These are phyloP conservation scores for Colletotrichum orchidophilum DNA, from an alignment of 2,329 filamentous ascomycete genomes.

Conservation along the genomic window DNA sequence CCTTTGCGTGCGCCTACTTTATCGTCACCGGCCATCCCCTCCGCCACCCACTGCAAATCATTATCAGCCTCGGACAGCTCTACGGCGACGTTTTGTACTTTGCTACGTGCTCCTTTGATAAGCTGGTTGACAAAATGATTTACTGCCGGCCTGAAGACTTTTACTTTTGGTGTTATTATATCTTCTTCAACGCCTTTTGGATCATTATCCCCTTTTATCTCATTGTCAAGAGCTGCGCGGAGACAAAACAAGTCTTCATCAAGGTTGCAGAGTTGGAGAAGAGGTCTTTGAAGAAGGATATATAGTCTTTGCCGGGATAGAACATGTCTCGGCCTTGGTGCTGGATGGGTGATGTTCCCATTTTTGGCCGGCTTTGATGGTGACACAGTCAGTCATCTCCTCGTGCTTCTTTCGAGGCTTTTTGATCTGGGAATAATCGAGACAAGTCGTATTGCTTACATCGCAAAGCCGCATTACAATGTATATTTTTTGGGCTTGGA, in stretches of 20 bases:
- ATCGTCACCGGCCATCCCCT: slow-evolving; percentile 55
- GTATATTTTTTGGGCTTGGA: no score
- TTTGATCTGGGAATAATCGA: not conserved
- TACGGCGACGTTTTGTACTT: slow-evolving; percentile 66
- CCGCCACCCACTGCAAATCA: slow-evolving; percentile 58
- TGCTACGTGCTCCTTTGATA: slow-evolving; percentile 55
- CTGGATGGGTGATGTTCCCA: not conserved
- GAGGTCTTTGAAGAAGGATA: slow-evolving; percentile 6
- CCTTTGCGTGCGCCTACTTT: slow-evolving; percentile 55
- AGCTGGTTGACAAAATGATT: slow-evolving; percentile 46
- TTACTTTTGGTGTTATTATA: slow-evolving; percentile 64
- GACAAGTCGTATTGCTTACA: not conserved
- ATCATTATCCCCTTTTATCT: slow-evolving; percentile 56
- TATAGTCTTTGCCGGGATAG: not conserved
- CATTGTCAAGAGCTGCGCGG: slow-evolving; percentile 41
- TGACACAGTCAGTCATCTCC: not conserved
- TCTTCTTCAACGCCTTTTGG: slow-evolving; percentile 63
- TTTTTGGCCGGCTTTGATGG: not conserved
- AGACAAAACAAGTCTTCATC: slow-evolving; percentile 40
- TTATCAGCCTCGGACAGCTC: slow-evolving; percentile 57
- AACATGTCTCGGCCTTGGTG: not conserved
- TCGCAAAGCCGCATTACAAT: not conserved
- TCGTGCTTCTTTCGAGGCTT: no score
- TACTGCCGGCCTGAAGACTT: slow-evolving; percentile 60
- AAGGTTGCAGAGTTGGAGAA: slow-evolving; percentile 36